Base-by-base conservation (phyloP, 2,329 filamentous ascomycete species). In the Talaromyces sp. region DNA sequence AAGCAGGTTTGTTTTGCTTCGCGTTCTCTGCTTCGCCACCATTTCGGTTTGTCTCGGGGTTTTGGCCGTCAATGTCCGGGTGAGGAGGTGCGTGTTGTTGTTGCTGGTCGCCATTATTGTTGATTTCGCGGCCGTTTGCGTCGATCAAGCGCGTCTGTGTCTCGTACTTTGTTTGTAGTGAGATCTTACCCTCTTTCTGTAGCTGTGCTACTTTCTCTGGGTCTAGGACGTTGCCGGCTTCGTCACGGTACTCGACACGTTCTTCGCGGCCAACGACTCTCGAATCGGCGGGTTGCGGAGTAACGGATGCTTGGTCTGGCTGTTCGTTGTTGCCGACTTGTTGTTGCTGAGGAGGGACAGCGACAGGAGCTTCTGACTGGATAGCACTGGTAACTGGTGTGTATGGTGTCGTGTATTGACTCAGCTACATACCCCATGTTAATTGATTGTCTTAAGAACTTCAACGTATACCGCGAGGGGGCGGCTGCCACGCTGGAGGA, bases 91-190 rank as follows among this genome's bases (percentile, higher is more conserved):
- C 83, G 27, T 23, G 23, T 23, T 23, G 23, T 23, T 76, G 67
- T 40, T 72, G 42, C 9, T 47, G 44, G 8, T 27, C 44, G 18
- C n/a, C 44, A 8, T 42, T n/a, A 18, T 74, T 61, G 79, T 70
- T 28, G 73, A 69, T n/a, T 96, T 77, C 90, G 67, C 93, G 92
- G 63, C 93, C 95, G 51, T 87, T 75, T 58, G 85, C 85, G 75
- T 96, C 92, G 47, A 96, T 82, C 61, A 98, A 78, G 62, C 91
- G 88, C 8, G 92, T 97, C 66, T 90, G 86, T n/a, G 94, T 97
- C 82, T 98, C 94, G 74, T 97, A 97, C 67, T 89, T 89, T 12
- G 95, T 98, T 79, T 96, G 88, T 79, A 99, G 97, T 70, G 92
- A 91, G 63, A 98, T 93, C 77, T 96, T 96, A 70, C 94, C 95